These are phyloP conservation scores for Boletellus ananas DNA, from an alignment of 768 basidiomycete species.

Conservation along the genomic window DNA sequence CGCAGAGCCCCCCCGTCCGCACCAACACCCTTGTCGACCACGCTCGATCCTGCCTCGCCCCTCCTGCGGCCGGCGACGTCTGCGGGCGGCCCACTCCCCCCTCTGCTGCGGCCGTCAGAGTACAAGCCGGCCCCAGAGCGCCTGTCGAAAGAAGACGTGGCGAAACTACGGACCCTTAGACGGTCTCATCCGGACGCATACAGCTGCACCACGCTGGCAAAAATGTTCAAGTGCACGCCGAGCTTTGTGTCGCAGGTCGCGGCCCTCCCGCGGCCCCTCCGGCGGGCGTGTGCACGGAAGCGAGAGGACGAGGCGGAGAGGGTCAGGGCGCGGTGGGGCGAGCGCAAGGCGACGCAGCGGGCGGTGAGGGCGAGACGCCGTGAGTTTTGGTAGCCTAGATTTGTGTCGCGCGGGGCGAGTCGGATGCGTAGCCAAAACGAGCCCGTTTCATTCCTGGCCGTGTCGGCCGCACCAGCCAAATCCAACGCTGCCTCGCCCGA, in stretches of 20 bases:
- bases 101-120: constrained; percentile 42
- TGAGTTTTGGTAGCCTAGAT: constrained; percentile 55
- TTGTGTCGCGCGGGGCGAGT: background rate
- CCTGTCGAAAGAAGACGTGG: constrained; percentile 50
- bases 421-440: background rate
- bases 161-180: constrained; percentile 57
- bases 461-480: too few relatives aligned
- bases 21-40: constrained; percentile 69
- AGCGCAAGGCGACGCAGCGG: constrained; percentile 56
- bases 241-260: constrained; percentile 65
- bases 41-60: constrained; percentile 67
- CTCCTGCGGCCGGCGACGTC: constrained; percentile 46
- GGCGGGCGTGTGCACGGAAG: constrained; percentile 39
- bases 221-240: constrained; percentile 70
- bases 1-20: constrained; percentile 81
- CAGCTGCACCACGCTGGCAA: constrained; percentile 65
- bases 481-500: background rate
- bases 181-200: constrained; percentile 52
- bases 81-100: constrained; percentile 41
- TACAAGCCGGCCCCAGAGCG: constrained; percentile 35
- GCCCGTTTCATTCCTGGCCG: background rate
- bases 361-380: constrained; percentile 67
- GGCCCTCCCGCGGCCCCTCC: constrained; percentile 50
- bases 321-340: constrained; percentile 62
- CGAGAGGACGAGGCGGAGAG: constrained; percentile 47